Evolutionary conservation across 345 rosid genomes (phyloP).

Genomic region (Psidium guajava): DNA sequence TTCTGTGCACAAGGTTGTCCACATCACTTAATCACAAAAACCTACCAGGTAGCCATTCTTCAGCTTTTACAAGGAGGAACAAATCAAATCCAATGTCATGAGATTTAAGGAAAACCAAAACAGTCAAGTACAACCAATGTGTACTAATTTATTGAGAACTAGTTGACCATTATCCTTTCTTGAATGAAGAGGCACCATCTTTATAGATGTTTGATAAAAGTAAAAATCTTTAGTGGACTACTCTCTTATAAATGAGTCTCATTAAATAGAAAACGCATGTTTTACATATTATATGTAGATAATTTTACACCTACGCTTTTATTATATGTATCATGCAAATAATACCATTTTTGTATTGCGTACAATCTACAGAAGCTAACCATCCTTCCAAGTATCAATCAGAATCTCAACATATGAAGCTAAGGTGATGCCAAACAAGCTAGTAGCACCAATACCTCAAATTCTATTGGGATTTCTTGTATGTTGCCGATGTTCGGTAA

Average conservation of each 20-base stretch:
- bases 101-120: neutral
- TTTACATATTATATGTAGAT: neutral
- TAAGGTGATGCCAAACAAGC: neutral
- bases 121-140: too few relatives aligned
- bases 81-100: neutral
- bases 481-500: neutral
- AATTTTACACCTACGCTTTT: neutral
- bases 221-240: too few relatives aligned
- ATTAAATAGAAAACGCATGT: neutral
- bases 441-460: neutral
- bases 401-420: neutral
- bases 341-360: neutral
- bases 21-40: neutral
- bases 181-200: too few relatives aligned
- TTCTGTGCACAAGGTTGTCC: neutral
- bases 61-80: neutral
- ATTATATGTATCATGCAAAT: neutral
- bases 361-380: neutral
- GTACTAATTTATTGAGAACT: too few relatives aligned
- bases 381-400: neutral
- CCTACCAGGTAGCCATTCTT: neutral
- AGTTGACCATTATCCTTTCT: too few relatives aligned
- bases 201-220: too few relatives aligned
- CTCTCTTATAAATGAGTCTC: too few relatives aligned
- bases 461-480: neutral